Conservation (phyloP, 176 grass and related monocot species). For the Puya raimondii region DNA sequence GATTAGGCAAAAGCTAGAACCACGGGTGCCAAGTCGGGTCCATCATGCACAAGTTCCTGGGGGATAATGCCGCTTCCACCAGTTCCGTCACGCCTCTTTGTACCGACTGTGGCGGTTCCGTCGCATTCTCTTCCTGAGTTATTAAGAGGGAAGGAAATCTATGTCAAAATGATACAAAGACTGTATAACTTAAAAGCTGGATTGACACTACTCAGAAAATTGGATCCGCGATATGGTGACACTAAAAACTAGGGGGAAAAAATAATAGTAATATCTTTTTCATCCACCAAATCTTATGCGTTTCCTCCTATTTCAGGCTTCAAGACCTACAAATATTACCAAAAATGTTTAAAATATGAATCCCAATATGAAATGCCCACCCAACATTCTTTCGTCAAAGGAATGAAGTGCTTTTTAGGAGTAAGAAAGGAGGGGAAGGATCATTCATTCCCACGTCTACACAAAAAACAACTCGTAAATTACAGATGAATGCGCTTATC, state of each 20-base stretch:
- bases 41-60: constrained; percentile 98
- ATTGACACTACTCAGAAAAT: background rate
- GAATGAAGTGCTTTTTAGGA: background rate
- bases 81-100: constrained; percentile 87
- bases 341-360: too few relatives aligned
- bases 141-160: background rate
- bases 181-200: background rate
- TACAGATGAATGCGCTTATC: too few relatives aligned
- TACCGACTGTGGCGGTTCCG: constrained; percentile 74
- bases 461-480: too few relatives aligned
- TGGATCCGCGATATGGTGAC: background rate
- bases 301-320: too few relatives aligned
- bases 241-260: background rate
- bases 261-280: background rate
- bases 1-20: constrained; percentile 34
- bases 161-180: background rate
- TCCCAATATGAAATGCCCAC: too few relatives aligned
- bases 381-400: background rate
- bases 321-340: too few relatives aligned
- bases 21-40: constrained; percentile 99
- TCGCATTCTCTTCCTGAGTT: constrained; percentile 69
- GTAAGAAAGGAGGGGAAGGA: background rate
- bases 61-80: constrained; percentile 61
- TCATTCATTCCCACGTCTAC: too few relatives aligned
- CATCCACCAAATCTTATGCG: background rate